phyloP scores from a whole-genome alignment of 2,329 filamentous ascomycete species.

The Magnaporthales sp. region DNA sequence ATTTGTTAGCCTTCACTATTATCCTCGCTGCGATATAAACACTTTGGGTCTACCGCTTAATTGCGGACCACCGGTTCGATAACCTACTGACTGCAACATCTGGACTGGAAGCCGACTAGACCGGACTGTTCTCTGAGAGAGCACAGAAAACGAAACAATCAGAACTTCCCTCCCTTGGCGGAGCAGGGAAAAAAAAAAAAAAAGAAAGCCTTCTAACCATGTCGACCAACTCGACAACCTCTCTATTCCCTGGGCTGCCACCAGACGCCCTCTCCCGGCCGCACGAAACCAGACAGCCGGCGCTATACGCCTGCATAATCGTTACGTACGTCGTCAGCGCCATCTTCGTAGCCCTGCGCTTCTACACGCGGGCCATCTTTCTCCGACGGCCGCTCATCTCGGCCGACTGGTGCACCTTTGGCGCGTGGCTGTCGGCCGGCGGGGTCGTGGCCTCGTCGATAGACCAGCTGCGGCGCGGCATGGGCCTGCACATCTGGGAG shows the following conservation, averaged over 20 bases:
- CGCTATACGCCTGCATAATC: slow-evolving; percentile 17
- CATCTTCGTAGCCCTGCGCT: slow-evolving; percentile 24
- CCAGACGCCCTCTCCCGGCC: background rate
- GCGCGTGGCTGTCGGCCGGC: background rate
- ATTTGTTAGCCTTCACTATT: background rate
- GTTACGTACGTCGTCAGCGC: slow-evolving; percentile 21
- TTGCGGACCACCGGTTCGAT: background rate
- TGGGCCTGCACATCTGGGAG: slow-evolving; percentile 6
- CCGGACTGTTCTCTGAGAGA: background rate
- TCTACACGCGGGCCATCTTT: slow-evolving; percentile 21
- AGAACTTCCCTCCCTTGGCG: too few relatives aligned
- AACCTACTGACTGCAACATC: too few relatives aligned
- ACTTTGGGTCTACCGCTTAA: background rate
- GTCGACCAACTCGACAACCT: background rate
- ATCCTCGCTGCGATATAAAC: background rate
- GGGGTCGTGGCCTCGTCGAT: background rate
- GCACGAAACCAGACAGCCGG: slow-evolving; percentile 12
- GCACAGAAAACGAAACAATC: background rate
- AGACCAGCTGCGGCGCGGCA: background rate
- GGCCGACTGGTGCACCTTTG: slow-evolving; percentile 4
- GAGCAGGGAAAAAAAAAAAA: too few relatives aligned
- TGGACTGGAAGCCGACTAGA: too few relatives aligned
- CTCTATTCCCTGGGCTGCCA: background rate
- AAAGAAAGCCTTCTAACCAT: background rate
- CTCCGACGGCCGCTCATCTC: background rate